Percentiles rank a stretch among this genome's conserved stretches.
Conservation (phyloP, 2,329 filamentous ascomycete genomes). For the Ophiostoma quercus region DNA sequence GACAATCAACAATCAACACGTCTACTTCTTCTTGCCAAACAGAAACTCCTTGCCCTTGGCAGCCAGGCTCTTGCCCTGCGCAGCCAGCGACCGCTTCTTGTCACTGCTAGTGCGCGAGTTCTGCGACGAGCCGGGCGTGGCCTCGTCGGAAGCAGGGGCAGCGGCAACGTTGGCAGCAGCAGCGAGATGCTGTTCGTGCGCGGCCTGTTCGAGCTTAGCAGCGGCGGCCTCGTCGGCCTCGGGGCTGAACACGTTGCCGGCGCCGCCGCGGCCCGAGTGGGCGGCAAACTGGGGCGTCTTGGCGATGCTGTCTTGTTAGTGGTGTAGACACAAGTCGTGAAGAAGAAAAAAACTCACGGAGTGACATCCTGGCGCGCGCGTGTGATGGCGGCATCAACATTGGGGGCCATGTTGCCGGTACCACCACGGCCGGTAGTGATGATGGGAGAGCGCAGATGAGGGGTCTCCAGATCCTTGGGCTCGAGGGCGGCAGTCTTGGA, state of each 20-base stretch:
- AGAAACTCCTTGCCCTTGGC: slow-evolving; percentile 47
- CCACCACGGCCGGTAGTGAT: slow-evolving; percentile 89
- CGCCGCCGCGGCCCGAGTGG: slow-evolving; percentile 69
- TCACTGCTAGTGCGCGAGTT: slow-evolving; percentile 26
- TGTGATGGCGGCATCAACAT: slow-evolving; percentile 66
- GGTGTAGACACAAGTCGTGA: too few species aligned
- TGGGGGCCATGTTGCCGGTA: slow-evolving; percentile 76
- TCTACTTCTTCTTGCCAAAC: slow-evolving; percentile 33
- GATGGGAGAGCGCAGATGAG: slow-evolving; percentile 73
- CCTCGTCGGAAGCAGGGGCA: slow-evolving; percentile 35
- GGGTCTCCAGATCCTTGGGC: slow-evolving; percentile 68
- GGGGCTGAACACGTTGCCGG: slow-evolving; percentile 61
- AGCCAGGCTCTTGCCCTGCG: slow-evolving; percentile 33
- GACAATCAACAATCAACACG: background rate
- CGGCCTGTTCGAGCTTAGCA: background rate
- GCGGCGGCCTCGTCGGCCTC: slow-evolving; percentile 37
- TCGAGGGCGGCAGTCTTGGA: slow-evolving; percentile 44
- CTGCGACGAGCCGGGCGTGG: background rate
- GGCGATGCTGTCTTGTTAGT: slow-evolving; percentile 35
- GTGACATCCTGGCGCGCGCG: slow-evolving; percentile 79
- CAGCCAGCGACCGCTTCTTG: background rate
- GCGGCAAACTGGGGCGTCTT: slow-evolving; percentile 54
- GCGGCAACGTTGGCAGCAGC: too few species aligned
- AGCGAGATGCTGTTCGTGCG: background rate
- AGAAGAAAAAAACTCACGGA: slow-evolving; percentile 44